phyloP scores from a whole-genome alignment of 192 early-diverging fungal species.

The Chytriomyces confervae region DNA sequence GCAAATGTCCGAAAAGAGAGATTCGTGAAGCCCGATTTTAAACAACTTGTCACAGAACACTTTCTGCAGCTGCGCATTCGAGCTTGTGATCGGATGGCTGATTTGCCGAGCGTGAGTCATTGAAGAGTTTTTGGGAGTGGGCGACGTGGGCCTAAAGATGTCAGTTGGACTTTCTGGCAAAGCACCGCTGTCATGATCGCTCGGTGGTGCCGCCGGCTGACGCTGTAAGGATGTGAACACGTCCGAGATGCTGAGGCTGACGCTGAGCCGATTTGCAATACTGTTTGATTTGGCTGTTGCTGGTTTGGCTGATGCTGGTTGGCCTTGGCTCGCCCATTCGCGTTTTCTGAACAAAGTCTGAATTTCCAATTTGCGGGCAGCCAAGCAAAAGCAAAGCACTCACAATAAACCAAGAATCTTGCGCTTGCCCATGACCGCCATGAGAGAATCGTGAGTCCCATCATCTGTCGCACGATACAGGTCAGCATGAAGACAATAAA shows the following conservation, averaged over 20 bases:
- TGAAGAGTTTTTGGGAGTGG: background rate
- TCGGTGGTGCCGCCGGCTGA: too few species aligned
- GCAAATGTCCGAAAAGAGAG: slow-evolving; percentile 27
- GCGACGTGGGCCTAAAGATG: background rate
- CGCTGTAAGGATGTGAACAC: background rate
- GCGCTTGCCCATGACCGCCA: slow-evolving; percentile 8
- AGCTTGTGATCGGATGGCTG: background rate
- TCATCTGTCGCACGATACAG: too few species aligned
- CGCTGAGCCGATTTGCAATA: background rate
- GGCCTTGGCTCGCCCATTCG: too few species aligned
- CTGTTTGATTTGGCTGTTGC: background rate
- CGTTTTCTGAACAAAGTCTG: background rate
- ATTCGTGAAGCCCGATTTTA: slow-evolving; percentile 19
- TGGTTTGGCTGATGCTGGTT: too few species aligned
- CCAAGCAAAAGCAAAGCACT: background rate
- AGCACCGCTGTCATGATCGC: background rate
- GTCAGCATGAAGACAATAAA: too few species aligned
- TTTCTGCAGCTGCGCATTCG: slow-evolving; percentile 5
- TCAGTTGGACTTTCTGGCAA: background rate
- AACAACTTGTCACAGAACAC: slow-evolving; percentile 13
- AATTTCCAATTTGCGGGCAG: background rate
- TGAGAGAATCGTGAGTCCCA: background rate
- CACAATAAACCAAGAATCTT: slow-evolving; percentile 19
- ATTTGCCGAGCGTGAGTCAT: background rate
- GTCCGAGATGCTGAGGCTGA: background rate